Evolutionary conservation across 176 grass and related monocot genomes (phyloP).

Genomic region (Eleusine coracana): DNA sequence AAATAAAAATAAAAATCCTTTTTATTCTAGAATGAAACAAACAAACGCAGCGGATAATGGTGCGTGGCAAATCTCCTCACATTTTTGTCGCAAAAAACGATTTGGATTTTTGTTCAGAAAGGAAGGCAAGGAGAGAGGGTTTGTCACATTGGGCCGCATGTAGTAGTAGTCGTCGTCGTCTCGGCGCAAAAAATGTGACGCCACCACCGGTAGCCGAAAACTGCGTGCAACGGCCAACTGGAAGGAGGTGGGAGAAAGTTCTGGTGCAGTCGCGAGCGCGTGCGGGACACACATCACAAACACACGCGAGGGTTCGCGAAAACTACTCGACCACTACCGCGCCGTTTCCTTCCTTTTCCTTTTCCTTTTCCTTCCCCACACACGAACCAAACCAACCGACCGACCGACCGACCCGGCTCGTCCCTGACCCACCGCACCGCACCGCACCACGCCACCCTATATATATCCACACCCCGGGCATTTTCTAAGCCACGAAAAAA

Average conservation of each 20-base stretch:
- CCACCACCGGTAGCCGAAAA: background rate
- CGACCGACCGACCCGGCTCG: background rate
- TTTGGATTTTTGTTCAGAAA: background rate
- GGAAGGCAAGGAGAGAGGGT: too few species aligned
- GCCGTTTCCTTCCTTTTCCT: slow-evolving; percentile 16
- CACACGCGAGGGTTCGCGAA: slow-evolving; percentile 4
- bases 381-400: background rate
- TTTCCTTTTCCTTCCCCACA: background rate
- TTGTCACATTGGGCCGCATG: background rate
- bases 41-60: background rate
- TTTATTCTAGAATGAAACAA: background rate
- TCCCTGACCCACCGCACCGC: too few species aligned
- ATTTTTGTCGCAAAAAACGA: background rate
- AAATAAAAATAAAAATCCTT: background rate
- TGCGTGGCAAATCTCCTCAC: too few species aligned
- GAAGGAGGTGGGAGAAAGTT: slow-evolving; percentile 22
- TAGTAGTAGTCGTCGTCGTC: too few species aligned
- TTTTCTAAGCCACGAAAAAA: background rate
- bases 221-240: background rate
- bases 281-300: too few species aligned
- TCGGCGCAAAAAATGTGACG: too few species aligned
- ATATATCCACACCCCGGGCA: background rate
- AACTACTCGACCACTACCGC: background rate
- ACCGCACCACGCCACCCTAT: background rate
- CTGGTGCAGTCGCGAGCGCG: background rate